Evolutionary conservation across 2,329 filamentous ascomycete genomes (phyloP).

Genomic region (Ophiostoma triangulosporum): DNA sequence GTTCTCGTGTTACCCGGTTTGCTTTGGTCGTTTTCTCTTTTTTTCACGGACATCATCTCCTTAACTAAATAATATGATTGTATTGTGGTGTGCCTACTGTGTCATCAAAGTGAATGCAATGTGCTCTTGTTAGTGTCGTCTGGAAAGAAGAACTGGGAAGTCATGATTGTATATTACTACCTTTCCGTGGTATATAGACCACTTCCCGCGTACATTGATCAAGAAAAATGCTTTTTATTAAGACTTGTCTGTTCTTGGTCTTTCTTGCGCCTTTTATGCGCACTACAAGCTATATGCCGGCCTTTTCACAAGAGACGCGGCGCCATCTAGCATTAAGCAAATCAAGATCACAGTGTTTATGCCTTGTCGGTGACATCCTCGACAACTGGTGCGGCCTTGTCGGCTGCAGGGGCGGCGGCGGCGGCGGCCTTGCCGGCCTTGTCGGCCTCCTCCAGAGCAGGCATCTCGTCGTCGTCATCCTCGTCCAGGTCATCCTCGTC

Average conservation of each 20-base stretch:
- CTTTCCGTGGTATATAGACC: neutral
- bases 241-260: too few species aligned
- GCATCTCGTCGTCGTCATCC: slow-evolving; percentile 71
- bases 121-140: too few species aligned
- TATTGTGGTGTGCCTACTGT: neutral
- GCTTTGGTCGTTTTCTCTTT: neutral
- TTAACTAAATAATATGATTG: neutral
- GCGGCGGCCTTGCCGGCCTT: slow-evolving; percentile 20
- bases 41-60: neutral
- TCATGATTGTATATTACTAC: neutral
- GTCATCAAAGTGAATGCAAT: too few species aligned
- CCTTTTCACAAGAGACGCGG: too few species aligned
- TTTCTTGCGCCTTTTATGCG: too few species aligned
- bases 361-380: slow-evolving; percentile 6
- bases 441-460: slow-evolving; percentile 52
- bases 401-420: neutral
- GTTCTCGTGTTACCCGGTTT: neutral
- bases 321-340: too few species aligned
- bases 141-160: neutral
- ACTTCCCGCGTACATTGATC: neutral
- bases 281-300: too few species aligned
- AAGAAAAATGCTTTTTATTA: neutral
- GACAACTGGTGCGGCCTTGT: neutral
- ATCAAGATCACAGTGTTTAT: slow-evolving; percentile 3
- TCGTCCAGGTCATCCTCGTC: slow-evolving; percentile 36